Evolutionary conservation across 1,284 basidiomycete species (phyloP).

Genomic region (Naganishia sp.): DNA sequence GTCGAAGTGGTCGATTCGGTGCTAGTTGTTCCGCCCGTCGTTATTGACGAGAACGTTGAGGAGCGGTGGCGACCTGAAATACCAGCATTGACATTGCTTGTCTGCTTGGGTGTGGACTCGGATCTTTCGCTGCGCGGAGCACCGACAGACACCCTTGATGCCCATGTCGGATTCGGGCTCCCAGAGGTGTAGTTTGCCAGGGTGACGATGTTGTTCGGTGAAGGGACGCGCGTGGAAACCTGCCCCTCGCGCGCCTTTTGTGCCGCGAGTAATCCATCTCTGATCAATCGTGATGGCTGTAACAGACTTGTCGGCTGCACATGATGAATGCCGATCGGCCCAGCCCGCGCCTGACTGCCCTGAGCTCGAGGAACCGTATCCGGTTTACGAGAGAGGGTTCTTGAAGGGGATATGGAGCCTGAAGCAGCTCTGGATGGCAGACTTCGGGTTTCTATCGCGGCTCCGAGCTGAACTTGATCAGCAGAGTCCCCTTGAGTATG

Average conservation of each 20-base stretch:
- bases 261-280: slow-evolving; percentile 8
- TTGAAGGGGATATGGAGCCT: no score
- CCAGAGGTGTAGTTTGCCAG: neutral
- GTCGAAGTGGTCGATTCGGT: neutral
- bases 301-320: slow-evolving; percentile 16
- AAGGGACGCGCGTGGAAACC: neutral
- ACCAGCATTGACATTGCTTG: no score
- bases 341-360: no score
- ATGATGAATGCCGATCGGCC: neutral
- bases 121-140: slow-evolving; percentile 10
- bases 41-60: slow-evolving; percentile 3
- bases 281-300: slow-evolving; percentile 22
- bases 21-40: slow-evolving; percentile 1
- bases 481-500: neutral
- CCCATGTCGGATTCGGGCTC: neutral
- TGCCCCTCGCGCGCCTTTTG: slow-evolving; percentile 4
- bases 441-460: no score
- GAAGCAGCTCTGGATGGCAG: neutral
- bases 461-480: neutral
- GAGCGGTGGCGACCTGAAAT: neutral
- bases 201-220: slow-evolving; percentile 5
- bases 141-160: neutral
- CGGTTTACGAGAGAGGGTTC: no score
- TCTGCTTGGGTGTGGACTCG: neutral
- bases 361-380: no score